These are phyloP conservation scores for Paecilomyces variotii DNA, from an alignment of 2,329 filamentous ascomycete genomes.

Conservation along the genomic window DNA sequence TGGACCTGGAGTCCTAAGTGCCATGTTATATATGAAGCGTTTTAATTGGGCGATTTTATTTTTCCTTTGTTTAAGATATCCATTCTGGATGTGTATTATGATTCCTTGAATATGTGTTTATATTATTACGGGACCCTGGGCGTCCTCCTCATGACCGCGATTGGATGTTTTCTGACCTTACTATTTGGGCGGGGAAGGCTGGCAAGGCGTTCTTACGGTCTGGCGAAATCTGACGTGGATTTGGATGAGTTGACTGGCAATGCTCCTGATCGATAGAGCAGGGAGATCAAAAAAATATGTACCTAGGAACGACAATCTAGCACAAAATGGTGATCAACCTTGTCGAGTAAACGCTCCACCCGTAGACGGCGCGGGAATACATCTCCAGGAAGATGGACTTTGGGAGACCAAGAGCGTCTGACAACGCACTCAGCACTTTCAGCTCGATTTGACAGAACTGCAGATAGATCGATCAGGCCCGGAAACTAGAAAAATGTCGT, in stretches of 20 bases:
- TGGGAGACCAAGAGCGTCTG: background rate
- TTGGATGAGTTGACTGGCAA: background rate
- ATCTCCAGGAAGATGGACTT: constrained; percentile 60
- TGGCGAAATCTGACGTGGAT: background rate
- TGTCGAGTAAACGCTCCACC: no score
- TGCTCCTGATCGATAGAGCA: background rate
- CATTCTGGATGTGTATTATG: background rate
- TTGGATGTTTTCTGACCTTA: background rate
- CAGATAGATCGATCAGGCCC: background rate
- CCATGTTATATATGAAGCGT: background rate
- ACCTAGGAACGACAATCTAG: background rate
- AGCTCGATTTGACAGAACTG: constrained; percentile 1
- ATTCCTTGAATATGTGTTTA: background rate
- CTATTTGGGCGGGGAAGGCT: background rate
- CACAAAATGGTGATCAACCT: no score
- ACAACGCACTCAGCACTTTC: background rate
- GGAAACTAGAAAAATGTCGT: constrained; percentile 2
- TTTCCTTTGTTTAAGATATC: background rate
- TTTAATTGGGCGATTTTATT: background rate
- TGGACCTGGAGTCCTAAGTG: constrained; percentile 1
- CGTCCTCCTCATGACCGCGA: background rate
- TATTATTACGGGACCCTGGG: background rate
- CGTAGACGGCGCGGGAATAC: constrained; percentile 55
- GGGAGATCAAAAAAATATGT: background rate
- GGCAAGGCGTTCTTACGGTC: background rate